Evolutionary conservation across 2,329 filamentous ascomycete species (phyloP), one percentile per base, ranked within the genome.

Genomic region (Diaporthe aspalathi): DNA sequence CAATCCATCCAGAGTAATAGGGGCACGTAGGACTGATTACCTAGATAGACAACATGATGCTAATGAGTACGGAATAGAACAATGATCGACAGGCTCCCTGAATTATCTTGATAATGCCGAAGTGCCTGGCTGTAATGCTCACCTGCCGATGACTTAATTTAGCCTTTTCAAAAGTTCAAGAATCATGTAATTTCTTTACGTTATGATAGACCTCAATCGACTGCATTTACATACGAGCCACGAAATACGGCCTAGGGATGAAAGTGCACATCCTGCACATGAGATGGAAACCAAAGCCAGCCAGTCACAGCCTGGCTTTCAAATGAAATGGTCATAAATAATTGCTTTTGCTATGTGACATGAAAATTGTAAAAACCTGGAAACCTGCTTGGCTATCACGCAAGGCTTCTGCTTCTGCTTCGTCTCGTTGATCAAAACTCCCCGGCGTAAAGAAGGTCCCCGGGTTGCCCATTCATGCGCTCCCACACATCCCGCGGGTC

Each of bases 381-480:
- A n/a, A 43, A 24, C 6, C 6, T 32, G 35, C 35, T 45, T 22
- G 11, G 29, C 4, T 3, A 67, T 24, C 17, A 20, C 17, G 24
- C 24, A 29, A 20, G n/a, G 24, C 22, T 27, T 22, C 63, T 38
- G 1, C 14, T 22, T 32, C 22, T n/a, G n/a, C n/a, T n/a, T n/a
- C n/a, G 5, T n/a, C 11, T 7, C 3, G 32, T 9, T 12, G 1
- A 9, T 72, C 78, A 73, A 81, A 65, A 86, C 17, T 83, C 78
- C 2, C 85, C 84, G 1, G 84, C 84, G 50, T 86, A 83, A 0
- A 87, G 78, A 3, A 86, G 68, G n/a, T 85, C 84, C 0, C 77
- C 79, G 0, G 78, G 78, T 38, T 80, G 70, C 5, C 81, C 83
- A 69, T 87, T 87, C 78, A 86, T 83, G 3, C 74, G 70, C 12